These are phyloP conservation scores for Picea abies DNA, from an alignment of 83 land plant species.

Conservation along the genomic window DNA sequence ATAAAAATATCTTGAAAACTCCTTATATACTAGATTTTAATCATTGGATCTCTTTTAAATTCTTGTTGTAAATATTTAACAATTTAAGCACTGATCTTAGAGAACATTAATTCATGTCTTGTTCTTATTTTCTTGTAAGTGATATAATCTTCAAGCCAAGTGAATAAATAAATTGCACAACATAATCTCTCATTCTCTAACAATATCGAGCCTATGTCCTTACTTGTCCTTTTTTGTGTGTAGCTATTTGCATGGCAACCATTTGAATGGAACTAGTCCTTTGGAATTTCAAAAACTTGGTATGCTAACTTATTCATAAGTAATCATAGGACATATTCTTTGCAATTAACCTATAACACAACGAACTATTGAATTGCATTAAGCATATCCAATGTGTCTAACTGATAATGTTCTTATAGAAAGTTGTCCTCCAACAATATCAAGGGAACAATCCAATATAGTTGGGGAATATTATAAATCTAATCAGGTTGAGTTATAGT, in stretches of 20 bases:
- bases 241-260: constrained; percentile 71
- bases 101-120: constrained; percentile 70
- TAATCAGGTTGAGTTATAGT: constrained; percentile 86
- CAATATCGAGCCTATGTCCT: not conserved
- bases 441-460: too few species aligned
- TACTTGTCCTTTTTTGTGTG: not conserved
- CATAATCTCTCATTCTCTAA: too few species aligned
- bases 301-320: constrained; percentile 81
- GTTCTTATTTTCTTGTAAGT: constrained; percentile 82
- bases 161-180: not conserved
- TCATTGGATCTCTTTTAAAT: not conserved
- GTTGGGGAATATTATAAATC: constrained; percentile 70
- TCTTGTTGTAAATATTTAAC: not conserved
- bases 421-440: too few species aligned
- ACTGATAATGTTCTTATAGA: too few species aligned
- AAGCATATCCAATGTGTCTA: not conserved
- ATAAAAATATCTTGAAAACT: too few species aligned
- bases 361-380: not conserved
- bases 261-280: constrained; percentile 70
- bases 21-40: not conserved
- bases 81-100: constrained; percentile 63
- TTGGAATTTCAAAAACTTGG: constrained; percentile 53
- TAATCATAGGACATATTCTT: not conserved
- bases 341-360: not conserved
- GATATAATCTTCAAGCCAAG: not conserved